Evolutionary conservation across 164 flowering plant species (phyloP).

Genomic region (Saururus chinensis): DNA sequence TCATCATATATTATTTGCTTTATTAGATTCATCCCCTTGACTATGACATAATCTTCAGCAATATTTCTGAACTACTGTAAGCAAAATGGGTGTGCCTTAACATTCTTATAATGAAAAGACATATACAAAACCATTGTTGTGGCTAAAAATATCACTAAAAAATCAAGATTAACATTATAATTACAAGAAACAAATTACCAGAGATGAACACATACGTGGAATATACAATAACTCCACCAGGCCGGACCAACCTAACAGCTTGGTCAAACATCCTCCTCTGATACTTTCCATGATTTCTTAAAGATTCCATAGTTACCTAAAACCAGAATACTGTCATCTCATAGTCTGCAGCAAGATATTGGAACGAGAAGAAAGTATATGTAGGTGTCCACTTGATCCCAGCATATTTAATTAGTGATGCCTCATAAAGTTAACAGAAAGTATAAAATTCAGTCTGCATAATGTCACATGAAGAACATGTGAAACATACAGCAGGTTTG

Average conservation of each 20-base stretch:
- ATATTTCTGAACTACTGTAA: background rate
- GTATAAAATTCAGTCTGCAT: too few species aligned
- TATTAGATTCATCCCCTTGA: background rate
- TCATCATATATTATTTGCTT: background rate
- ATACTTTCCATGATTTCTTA: conserved; percentile 70
- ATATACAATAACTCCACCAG: conserved; percentile 89
- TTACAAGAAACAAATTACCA: background rate
- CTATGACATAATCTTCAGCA: background rate
- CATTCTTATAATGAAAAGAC: background rate
- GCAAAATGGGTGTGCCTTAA: background rate
- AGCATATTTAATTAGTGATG: background rate
- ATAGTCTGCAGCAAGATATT: background rate
- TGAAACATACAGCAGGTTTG: background rate
- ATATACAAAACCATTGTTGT: background rate
- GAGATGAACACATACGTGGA: conserved; percentile 60
- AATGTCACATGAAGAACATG: too few species aligned
- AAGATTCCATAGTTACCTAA: conserved; percentile 70
- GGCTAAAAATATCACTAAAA: background rate
- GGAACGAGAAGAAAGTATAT: background rate
- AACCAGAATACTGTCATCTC: background rate
- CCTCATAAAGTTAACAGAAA: background rate
- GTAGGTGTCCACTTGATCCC: background rate
- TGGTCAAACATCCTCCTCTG: conserved; percentile 94
- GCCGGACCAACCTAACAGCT: conserved; percentile 87
- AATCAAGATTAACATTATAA: background rate